Percentiles rank a stretch among this genome's conserved stretches.
These are phyloP conservation scores for Sesbania bispinosa DNA, from an alignment of 306 rosid species.

Conservation along the genomic window DNA sequence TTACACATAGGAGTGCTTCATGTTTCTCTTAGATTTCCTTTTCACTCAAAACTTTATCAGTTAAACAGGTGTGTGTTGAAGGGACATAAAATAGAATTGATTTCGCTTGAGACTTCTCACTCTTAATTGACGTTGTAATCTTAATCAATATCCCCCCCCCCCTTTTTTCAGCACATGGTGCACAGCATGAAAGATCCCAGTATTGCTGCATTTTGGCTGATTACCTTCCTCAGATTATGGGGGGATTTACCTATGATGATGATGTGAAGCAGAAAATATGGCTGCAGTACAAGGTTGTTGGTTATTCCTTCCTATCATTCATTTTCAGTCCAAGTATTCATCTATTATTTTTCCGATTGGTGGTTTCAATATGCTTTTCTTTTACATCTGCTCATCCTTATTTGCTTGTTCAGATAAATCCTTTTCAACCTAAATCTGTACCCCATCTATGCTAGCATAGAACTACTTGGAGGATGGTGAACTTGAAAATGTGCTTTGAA, in stretches of 20 bases:
- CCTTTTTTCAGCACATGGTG: constrained; percentile 65
- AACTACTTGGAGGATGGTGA: not conserved
- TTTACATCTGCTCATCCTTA: not conserved
- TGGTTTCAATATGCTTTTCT: constrained; percentile 5
- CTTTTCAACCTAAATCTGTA: not conserved
- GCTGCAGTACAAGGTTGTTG: constrained; percentile 86
- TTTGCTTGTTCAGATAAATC: constrained; percentile 15
- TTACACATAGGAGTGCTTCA: not conserved
- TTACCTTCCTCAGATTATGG: constrained; percentile 86
- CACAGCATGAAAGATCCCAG: constrained; percentile 96
- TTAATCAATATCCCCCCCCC: not conserved
- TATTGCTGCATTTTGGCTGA: constrained; percentile 93
- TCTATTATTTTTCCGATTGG: not conserved
- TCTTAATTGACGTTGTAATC: constrained; percentile 28
- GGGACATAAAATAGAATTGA: not conserved
- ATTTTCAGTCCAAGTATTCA: constrained; percentile 16
- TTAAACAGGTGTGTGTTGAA: not conserved
- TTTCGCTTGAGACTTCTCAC: constrained; percentile 17
- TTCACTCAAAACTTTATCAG: not conserved
- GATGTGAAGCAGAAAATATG: constrained; percentile 81
- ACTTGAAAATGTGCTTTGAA: constrained; percentile 17
- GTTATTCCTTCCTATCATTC: constrained; percentile 23
- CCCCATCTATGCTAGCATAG: not conserved
- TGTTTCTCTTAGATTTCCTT: not conserved
- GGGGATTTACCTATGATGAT: constrained; percentile 79